Base-by-base conservation (phyloP, 2,329 filamentous ascomycete species). In the Penicillium glabrum region DNA sequence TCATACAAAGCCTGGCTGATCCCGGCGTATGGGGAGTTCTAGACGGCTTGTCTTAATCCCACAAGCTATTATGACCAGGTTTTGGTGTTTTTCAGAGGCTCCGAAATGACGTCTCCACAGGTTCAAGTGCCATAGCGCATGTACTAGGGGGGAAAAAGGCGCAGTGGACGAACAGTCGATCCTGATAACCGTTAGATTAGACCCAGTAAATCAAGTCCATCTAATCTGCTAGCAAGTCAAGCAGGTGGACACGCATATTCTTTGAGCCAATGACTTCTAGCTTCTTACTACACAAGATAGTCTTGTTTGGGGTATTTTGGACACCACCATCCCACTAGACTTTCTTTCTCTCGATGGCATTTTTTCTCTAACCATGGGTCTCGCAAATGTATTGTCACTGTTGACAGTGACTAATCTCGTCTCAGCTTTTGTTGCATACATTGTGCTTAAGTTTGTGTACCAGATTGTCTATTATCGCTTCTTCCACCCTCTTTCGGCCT, bases 401-500 rank as follows among this genome's bases (percentile, higher is more conserved):
- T 41, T 71, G 64, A 71, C 69, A 49, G 58, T 66, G 54, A 62
- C 61, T 26, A 67, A 69, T 56, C 26, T 63, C 14, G 39, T 67
- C 7, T 33, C 71, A 6, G 61, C 61, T 43, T 47, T 67, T 14
- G 13, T 69, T 16, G 60, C 55, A 5, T 72, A 72, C 61, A 26
- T 68, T 10, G 49, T 51, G 3, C 48, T 67, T 6, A 66, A 62
- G 37, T 61, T 70, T 24, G 44, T 66, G 14, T 70, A 69, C 54
- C 75, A 78, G 56, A 70, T 78, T 31, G 60, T 77, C 27, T 72
- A 78, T 61, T 76, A 78, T 57, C 66, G 67, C 35, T 81, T 80
- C 69, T 81, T 83, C 50, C 81, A 84, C 57, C 81, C 82, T 11
- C 70, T 85, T 5, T 68, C 76, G 19, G 73, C 75, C 31, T 84